Evolutionary conservation across 768 basidiomycete species (phyloP), one percentile per base, ranked within the genome.

Genomic region (Pisolithus sp.): DNA sequence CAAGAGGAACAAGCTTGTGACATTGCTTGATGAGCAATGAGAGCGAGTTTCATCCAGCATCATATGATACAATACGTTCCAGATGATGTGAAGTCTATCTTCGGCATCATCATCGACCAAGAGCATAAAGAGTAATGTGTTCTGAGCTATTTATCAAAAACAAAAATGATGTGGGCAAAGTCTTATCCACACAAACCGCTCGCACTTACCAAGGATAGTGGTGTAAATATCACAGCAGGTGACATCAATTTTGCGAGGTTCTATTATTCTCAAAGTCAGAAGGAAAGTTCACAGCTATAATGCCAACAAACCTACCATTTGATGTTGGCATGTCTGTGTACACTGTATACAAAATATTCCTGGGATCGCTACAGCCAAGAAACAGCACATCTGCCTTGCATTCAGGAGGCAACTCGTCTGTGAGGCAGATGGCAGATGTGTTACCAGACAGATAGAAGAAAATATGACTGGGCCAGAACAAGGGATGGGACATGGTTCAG

Each of bases 351-450:
- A 80, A 53, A 7, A 80, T 69, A 48, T 69, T 76, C 40, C 77
- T 63, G 6, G 73, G 72, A 57, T 81, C 79, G 9, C 78, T 78
- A 54, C 78, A 79, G 23, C 75, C 79, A 36, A 80, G 68, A 8
- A 78, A 67, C 7, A 81, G 68, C 20, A 78, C 59, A 20, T 70
- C 61, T 5, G 73, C 76, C 17, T 62, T 46, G 39, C 69, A 56
- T 50, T 77, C 76, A 0, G 74, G 72, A 50, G 74, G 58, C 7
- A 81, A 58, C 39, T 74, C 68, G 37, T 72, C 61, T 5, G 75
- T 73, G 18, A 80, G 63, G 53, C 67, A 76, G 7, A 74, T 62
- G 2, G 80, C 72, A 12, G 76, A 66, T 1, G 79, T 80, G 58
- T 80, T 80, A 23, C 80, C n/a, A n/a, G n/a, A n/a, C n/a, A n/a